Percentiles rank a stretch among this genome's conserved stretches.
Evolutionary conservation across 768 basidiomycete species (phyloP).

Genomic region (Psilocybe azurescens): DNA sequence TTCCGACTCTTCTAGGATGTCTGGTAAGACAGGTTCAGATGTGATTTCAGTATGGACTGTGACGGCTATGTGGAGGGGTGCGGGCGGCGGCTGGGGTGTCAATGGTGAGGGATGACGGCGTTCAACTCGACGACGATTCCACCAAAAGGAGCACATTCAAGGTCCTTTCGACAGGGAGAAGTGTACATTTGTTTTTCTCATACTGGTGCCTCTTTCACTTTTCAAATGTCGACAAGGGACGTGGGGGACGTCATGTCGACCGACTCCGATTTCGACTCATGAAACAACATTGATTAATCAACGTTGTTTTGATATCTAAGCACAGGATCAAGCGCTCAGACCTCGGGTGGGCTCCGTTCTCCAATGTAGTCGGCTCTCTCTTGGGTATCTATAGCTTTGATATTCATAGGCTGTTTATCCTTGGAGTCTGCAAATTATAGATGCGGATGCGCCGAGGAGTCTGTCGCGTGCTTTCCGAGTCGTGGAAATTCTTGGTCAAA

Average conservation of each 20-base stretch:
- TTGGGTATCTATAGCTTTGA: not conserved
- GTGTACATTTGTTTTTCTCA: not conserved
- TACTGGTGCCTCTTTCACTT: not conserved
- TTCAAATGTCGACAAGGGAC: not conserved
- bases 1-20: constrained; percentile 20
- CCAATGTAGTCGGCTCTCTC: not conserved
- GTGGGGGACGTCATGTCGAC: not conserved
- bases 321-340: not conserved
- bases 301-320: not conserved
- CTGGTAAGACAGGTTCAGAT: not conserved
- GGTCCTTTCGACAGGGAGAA: not conserved
- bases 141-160: constrained; percentile 1
- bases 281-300: not conserved
- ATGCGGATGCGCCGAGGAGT: too few species aligned
- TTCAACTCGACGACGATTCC: not conserved
- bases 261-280: not conserved
- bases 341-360: not conserved
- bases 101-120: too few species aligned
- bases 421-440: too few species aligned
- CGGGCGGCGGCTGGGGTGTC: not conserved
- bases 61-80: constrained; percentile 25
- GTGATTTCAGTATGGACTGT: constrained; percentile 31
- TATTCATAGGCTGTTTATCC: not conserved
- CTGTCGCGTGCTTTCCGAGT: not conserved
- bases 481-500: not conserved